Conservation (phyloP, 306 rosid genomes). For the Lithocarpus polystachyus region DNA sequence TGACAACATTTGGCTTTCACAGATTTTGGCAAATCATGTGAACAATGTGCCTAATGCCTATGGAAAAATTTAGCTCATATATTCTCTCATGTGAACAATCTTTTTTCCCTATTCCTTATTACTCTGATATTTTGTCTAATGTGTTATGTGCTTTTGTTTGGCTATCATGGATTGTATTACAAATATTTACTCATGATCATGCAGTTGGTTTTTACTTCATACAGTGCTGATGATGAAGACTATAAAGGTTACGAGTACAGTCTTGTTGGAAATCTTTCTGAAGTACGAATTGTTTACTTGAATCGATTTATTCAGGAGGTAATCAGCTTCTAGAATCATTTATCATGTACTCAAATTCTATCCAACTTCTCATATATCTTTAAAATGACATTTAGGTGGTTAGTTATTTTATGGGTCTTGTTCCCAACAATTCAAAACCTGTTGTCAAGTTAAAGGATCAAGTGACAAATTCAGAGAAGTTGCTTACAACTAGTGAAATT, state of each 20-base stretch:
- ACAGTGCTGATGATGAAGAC: conserved; percentile 74
- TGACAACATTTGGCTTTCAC: background rate
- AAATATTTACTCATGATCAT: conserved; percentile 22
- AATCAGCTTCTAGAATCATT: conserved; percentile 19
- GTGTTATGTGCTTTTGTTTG: background rate
- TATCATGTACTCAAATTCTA: background rate
- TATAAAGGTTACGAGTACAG: conserved; percentile 86
- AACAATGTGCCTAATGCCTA: background rate
- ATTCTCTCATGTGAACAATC: background rate
- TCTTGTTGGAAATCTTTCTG: conserved; percentile 88
- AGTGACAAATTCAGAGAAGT: conserved; percentile 88
- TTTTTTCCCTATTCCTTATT: background rate
- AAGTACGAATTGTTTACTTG: conserved; percentile 90
- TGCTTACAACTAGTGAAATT: conserved; percentile 85
- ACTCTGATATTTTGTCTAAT: background rate
- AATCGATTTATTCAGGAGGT: conserved; percentile 97
- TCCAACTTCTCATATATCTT: conserved; percentile 8
- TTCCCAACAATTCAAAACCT: conserved; percentile 70
- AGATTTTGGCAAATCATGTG: background rate
- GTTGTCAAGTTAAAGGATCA: conserved; percentile 79
- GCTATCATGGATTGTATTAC: conserved; percentile 20
- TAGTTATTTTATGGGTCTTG: conserved; percentile 91
- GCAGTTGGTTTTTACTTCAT: conserved; percentile 89
- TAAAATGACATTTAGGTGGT: conserved; percentile 56
- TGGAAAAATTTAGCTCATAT: background rate